Base-by-base conservation (phyloP, 495 filamentous ascomycete species). In the Talaromyces liani region DNA sequence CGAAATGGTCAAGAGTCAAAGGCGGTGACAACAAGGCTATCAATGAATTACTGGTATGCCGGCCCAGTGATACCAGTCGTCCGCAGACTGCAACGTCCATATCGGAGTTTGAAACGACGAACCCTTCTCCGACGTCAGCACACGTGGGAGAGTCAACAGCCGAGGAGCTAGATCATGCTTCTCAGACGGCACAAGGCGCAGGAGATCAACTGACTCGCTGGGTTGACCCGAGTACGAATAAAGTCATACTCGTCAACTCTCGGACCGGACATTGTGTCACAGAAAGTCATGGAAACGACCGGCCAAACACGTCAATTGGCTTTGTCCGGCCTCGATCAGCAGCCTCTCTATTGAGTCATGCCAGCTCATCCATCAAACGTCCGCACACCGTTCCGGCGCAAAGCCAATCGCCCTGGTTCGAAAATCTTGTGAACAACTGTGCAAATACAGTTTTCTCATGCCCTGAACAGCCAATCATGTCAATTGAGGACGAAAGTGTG, bases 1-100 rank as follows among this genome's bases (percentile, higher is more conserved):
- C 76, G 60, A 70, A 69, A 3, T 94, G 90, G 88, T 85, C 85
- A 33, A 83, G 84, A 58, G 78, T 91, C 24, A 95, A 93, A 71
- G 79, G 78, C 25, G 83, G 84, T 3, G 82, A 75, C 24, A 61
- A 65, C 3, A n/a, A 39, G 31, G 29, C n/a, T 24, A 18, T 64
- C 7, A 60, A 45, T 5, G 58, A 62, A 14, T 54, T 62, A 12
- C 41, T 62, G 9, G 4, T 16, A 22, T 51, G 45, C 51, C 41
- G 45, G 9, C 29, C 60, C 8, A 62, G 18, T 34, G 39, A 31
- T 41, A 22, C 14, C 8, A 29, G 25, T 25, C 31, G 22, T n/a
- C 24, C 22, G n/a, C n/a, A 10, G 6, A 47, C 58, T 6, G 39
- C 0, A 39, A 20, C 31, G 33, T 58, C 29, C 6, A 31, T 25